A percentile compares a stretch with the other conserved stretches of the same genome.
Conservation (phyloP, 2,329 filamentous ascomycete species). For the Huntiella decipiens region DNA sequence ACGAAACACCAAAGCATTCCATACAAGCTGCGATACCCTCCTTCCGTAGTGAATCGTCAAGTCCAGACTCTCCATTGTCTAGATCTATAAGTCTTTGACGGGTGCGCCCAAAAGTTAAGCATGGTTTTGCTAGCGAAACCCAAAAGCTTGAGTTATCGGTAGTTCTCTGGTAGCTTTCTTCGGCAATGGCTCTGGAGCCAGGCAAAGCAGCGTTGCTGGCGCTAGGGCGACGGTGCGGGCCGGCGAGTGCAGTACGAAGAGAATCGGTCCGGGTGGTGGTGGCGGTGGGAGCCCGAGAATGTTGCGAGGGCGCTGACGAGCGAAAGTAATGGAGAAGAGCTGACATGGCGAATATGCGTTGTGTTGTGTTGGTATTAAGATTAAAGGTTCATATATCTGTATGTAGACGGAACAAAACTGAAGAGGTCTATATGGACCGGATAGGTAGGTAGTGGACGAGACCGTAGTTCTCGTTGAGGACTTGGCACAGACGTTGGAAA, state of each 20-base stretch:
- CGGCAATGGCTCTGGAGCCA: neutral
- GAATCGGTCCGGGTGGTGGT: neutral
- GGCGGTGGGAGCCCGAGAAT: neutral
- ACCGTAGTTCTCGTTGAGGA: no score
- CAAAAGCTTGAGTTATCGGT: constrained; percentile 6
- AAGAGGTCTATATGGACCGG: no score
- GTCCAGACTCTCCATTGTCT: constrained; percentile 9
- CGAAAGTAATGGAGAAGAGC: constrained; percentile 2
- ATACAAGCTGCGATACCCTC: constrained; percentile 9
- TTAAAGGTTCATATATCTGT: no score
- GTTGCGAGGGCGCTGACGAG: neutral
- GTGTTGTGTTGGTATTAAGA: no score
- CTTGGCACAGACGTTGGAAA: no score
- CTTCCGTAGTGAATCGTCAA: constrained; percentile 5
- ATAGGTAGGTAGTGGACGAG: no score
- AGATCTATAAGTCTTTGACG: constrained; percentile 8
- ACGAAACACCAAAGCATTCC: constrained; percentile 5
- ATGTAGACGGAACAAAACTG: no score
- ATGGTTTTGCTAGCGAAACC: constrained; percentile 8
- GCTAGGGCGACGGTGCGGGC: neutral
- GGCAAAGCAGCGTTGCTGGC: no score
- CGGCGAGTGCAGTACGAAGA: neutral
- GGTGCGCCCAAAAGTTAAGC: constrained; percentile 9
- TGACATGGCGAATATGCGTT: neutral
- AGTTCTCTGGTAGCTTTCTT: constrained; percentile 7